phyloP scores from a whole-genome alignment of 768 basidiomycete species.

The Podaxis carcinomalis region DNA sequence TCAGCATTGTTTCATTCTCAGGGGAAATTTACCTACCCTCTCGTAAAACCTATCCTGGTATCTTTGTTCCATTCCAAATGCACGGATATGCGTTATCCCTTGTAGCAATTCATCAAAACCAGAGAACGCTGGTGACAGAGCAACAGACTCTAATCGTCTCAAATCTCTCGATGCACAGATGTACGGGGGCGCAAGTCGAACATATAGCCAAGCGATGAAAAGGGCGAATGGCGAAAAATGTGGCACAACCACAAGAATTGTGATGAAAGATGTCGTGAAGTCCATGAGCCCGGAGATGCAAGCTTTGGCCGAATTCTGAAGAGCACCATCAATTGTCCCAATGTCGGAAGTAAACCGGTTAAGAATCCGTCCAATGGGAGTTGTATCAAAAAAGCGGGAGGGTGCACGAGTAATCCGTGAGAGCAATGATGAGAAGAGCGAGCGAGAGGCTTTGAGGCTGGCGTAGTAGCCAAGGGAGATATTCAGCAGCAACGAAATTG shows the following conservation, averaged over 20 bases:
- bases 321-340: constrained; percentile 63
- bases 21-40: constrained; percentile 30
- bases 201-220: constrained; percentile 66
- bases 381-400: constrained; percentile 67
- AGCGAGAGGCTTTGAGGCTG: constrained; percentile 61
- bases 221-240: constrained; percentile 62
- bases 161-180: constrained; percentile 64
- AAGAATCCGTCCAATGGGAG: constrained; percentile 72
- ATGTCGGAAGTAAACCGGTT: constrained; percentile 81
- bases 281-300: constrained; percentile 56
- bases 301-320: constrained; percentile 50
- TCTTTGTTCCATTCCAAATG: constrained; percentile 65
- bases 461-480: constrained; percentile 66
- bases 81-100: constrained; percentile 64
- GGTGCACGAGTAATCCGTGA: constrained; percentile 57
- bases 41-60: constrained; percentile 63
- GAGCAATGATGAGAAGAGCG: constrained; percentile 53
- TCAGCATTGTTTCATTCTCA: neutral
- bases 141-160: constrained; percentile 60
- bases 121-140: constrained; percentile 67
- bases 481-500: constrained; percentile 46
- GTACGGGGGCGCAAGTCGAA: constrained; percentile 57
- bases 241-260: constrained; percentile 62
- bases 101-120: constrained; percentile 69
- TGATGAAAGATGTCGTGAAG: constrained; percentile 59